These are phyloP conservation scores for Suhomyces pyralidae DNA, from an alignment of 805 yeast genomes.

Conservation along the genomic window DNA sequence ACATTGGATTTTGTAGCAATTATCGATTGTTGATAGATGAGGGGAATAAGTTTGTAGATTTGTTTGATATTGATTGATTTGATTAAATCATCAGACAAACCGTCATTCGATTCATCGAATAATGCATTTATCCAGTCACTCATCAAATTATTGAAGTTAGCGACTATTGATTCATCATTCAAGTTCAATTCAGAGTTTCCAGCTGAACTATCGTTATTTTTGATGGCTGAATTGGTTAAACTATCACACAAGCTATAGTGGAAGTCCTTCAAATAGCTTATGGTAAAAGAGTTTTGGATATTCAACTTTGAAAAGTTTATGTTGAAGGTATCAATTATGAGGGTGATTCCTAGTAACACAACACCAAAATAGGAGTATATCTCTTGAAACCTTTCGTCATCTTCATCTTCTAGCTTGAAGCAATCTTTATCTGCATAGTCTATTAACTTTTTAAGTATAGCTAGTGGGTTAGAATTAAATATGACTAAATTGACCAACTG, in stretches of 20 bases:
- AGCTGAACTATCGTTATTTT: slow-evolving; percentile 11
- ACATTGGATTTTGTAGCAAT: slow-evolving; percentile 54
- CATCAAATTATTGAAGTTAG: slow-evolving; percentile 32
- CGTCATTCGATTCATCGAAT: slow-evolving; percentile 63
- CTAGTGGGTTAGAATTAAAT: slow-evolving; percentile 7
- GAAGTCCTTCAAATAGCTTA: slow-evolving; percentile 34
- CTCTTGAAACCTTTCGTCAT: slow-evolving; percentile 62
- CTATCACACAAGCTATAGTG: slow-evolving; percentile 29
- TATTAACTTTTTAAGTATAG: slow-evolving; percentile 15
- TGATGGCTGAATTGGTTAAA: slow-evolving; percentile 20
- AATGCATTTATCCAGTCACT: slow-evolving; percentile 77
- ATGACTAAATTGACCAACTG: slow-evolving; percentile 14
- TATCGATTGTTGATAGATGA: slow-evolving; percentile 69
- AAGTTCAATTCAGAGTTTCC: not conserved
- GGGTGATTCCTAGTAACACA: slow-evolving; percentile 39
- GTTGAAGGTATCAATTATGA: slow-evolving; percentile 23
- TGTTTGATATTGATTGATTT: slow-evolving; percentile 64
- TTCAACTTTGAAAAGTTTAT: slow-evolving; percentile 23
- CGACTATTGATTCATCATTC: slow-evolving; percentile 25
- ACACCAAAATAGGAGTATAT: slow-evolving; percentile 67
- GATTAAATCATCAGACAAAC: slow-evolving; percentile 81
- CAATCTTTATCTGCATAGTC: slow-evolving; percentile 14
- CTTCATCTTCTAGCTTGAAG: slow-evolving; percentile 45
- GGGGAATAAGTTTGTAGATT: slow-evolving; percentile 65
- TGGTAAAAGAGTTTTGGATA: slow-evolving; percentile 28